Evolutionary conservation across 2,329 filamentous ascomycete genomes (phyloP), one percentile per base, ranked within the genome.

Genomic region (Ophiocordyceps australis): DNA sequence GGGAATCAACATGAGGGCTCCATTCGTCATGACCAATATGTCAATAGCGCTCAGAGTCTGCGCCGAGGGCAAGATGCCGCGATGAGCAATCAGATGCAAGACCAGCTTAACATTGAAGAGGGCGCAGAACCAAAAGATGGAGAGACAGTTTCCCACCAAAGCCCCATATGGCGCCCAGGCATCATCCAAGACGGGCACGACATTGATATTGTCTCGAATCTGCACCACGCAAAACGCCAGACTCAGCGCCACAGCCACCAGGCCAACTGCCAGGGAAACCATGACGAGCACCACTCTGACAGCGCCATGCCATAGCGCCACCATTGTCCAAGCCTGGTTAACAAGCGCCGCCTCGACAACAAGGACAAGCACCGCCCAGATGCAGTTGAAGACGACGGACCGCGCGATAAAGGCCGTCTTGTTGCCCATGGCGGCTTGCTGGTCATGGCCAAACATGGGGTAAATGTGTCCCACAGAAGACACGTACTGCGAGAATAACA

Each of bases 401-500:
- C 6, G 22, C 13, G 16, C 40, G 17, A 62, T 36, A 5, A 51
- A 52, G 27, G 62, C 40, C 13, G 47, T 45, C 13, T 53, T 59
- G 7, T 49, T 51, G 1, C 47, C 47, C 4, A 55, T 43, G 32
- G 47, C 55, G 24, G 38, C 36, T 23, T 39, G 20, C 1, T 55
- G 47, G 12, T 80, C 55, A 4, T 42, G 41, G 3, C 52, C 53
- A 30, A 51, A 62, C 33, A 59, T 49, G 14, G 61, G 49, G 45
- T 82, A 83, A 29, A 73, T 62, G 27, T 71, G 55, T 36, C 61
- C 54, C 37, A 69, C 73, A 4, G 59, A 52, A 3, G 69, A 69
- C 7, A 67, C 63, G 40, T 70, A 73, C 46, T 65, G 76, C 29
- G 68, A 41, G 27, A 55, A 50, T 14, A 70, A 52, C 5, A 81